Percentiles rank a stretch among this genome's conserved stretches.
Evolutionary conservation across 306 rosid genomes (phyloP).

Genomic region (Datisca glomerata): DNA sequence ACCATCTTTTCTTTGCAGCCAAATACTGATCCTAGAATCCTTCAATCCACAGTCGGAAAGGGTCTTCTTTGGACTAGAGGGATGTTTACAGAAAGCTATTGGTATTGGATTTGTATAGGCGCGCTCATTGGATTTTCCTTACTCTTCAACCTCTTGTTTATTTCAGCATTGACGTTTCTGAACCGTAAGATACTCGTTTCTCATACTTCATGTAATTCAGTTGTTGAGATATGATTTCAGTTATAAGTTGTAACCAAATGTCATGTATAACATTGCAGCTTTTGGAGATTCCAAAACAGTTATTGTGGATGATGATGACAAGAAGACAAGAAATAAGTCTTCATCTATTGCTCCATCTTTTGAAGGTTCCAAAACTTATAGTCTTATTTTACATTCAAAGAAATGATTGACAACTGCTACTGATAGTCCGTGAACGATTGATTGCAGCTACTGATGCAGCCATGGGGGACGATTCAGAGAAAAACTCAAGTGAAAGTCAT

Average conservation of each 20-base stretch:
- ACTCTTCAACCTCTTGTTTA: constrained; percentile 44
- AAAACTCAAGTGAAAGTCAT: too few relatives aligned
- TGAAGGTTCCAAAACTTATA: too few relatives aligned
- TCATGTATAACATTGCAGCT: constrained; percentile 37
- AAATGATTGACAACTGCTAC: too few relatives aligned
- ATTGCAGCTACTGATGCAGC: not conserved
- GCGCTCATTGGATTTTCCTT: constrained; percentile 52
- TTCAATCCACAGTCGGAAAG: constrained; percentile 48
- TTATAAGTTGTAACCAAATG: constrained; percentile 5
- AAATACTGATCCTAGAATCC: constrained; percentile 29
- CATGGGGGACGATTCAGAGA: not conserved
- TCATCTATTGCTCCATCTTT: too few relatives aligned
- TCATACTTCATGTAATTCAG: too few relatives aligned
- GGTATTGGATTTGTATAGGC: constrained; percentile 70
- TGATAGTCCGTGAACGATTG: not conserved
- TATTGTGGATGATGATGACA: constrained; percentile 20
- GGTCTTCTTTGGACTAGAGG: constrained; percentile 47
- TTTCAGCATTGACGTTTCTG: constrained; percentile 42
- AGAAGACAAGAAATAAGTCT: constrained; percentile 11
- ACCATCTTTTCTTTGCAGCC: constrained; percentile 23
- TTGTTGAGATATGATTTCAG: too few relatives aligned
- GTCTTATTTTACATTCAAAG: too few relatives aligned
- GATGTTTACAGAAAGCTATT: constrained; percentile 33
- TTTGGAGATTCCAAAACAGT: constrained; percentile 32
- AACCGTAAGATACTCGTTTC: constrained; percentile 36